A percentile compares a stretch with the other conserved stretches of the same genome.
Conservation (phyloP, 495 filamentous ascomycete genomes). For the Margaritispora aquatica region DNA sequence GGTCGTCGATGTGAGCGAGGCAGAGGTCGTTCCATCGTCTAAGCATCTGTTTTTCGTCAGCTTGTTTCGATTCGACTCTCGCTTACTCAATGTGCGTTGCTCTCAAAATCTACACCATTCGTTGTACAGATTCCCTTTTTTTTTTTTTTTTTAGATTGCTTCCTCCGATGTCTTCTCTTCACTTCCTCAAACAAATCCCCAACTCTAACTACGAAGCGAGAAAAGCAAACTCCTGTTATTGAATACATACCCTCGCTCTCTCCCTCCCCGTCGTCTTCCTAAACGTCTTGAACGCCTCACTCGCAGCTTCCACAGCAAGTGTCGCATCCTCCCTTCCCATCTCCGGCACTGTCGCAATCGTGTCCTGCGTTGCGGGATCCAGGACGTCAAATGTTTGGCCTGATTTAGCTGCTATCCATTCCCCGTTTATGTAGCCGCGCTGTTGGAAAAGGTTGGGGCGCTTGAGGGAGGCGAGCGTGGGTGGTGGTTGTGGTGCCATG, state of each 20-base stretch:
- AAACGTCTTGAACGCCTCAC: constrained; percentile 68
- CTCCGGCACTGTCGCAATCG: constrained; percentile 69
- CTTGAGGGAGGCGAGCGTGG: not conserved
- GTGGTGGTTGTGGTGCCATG: not conserved
- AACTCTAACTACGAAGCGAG: too few relatives aligned
- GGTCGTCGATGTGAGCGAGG: constrained; percentile 78
- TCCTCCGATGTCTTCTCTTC: not conserved
- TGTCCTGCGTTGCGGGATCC: constrained; percentile 60
- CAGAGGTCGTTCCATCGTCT: constrained; percentile 84
- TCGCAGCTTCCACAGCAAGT: constrained; percentile 56
- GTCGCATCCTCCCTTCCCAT: constrained; percentile 55
- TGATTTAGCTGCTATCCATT: constrained; percentile 16
- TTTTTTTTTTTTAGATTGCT: too few relatives aligned
- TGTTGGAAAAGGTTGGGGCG: constrained; percentile 9
- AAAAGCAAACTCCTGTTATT: too few relatives aligned
- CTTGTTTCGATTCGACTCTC: too few relatives aligned
- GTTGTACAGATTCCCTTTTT: too few relatives aligned
- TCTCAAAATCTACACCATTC: too few relatives aligned
- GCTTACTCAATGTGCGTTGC: too few relatives aligned
- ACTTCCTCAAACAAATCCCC: too few relatives aligned
- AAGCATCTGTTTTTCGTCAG: constrained; percentile 47
- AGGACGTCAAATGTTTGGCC: constrained; percentile 22
- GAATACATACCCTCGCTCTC: constrained; percentile 43
- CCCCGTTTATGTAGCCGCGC: constrained; percentile 20
- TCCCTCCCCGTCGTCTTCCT: constrained; percentile 67